A percentile compares a stretch with the other conserved stretches of the same genome.
phyloP scores from a whole-genome alignment of 2,329 filamentous ascomycete species.

The Xylariaceae sp. region DNA sequence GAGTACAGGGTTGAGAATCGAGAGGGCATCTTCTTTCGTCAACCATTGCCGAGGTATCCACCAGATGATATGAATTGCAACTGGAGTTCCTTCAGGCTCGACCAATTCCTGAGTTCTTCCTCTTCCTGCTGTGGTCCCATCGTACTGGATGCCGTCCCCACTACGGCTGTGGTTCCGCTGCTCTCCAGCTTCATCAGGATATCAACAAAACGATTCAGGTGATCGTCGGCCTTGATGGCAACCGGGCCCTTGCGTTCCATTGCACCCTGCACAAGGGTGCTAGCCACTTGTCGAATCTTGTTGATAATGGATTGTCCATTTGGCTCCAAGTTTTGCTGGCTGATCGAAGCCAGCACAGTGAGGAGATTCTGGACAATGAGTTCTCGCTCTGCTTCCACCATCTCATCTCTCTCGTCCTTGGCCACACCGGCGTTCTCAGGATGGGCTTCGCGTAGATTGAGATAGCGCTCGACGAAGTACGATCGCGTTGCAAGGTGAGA shows the following conservation, averaged over 20 bases:
- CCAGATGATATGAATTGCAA: constrained; percentile 66
- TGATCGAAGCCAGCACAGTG: constrained; percentile 71
- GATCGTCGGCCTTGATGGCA: constrained; percentile 62
- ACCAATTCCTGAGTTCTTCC: constrained; percentile 73
- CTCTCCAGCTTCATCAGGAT: constrained; percentile 73
- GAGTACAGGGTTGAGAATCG: no score
- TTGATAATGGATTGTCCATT: constrained; percentile 65
- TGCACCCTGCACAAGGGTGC: constrained; percentile 66
- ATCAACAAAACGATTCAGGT: constrained; percentile 69
- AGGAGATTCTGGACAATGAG: constrained; percentile 79
- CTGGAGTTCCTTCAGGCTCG: constrained; percentile 76
- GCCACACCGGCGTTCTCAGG: constrained; percentile 17
- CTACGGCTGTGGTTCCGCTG: constrained; percentile 44
- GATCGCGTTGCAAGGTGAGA: constrained; percentile 79
- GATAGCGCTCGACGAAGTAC: constrained; percentile 84
- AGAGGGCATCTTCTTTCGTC: constrained; percentile 5
- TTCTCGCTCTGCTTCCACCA: constrained; percentile 74
- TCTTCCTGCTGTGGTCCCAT: constrained; percentile 65
- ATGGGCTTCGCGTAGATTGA: constrained; percentile 69
- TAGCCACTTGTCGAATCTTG: constrained; percentile 83
- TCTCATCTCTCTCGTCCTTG: constrained; percentile 46
- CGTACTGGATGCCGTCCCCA: constrained; percentile 28
- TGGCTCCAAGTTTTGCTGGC: constrained; percentile 81
- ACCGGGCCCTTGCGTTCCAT: constrained; percentile 51
- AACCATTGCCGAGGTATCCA: constrained; percentile 41